Percentiles rank a stretch among this genome's conserved stretches.
phyloP scores from a whole-genome alignment of 306 rosid species.

The Begonia masoniana region DNA sequence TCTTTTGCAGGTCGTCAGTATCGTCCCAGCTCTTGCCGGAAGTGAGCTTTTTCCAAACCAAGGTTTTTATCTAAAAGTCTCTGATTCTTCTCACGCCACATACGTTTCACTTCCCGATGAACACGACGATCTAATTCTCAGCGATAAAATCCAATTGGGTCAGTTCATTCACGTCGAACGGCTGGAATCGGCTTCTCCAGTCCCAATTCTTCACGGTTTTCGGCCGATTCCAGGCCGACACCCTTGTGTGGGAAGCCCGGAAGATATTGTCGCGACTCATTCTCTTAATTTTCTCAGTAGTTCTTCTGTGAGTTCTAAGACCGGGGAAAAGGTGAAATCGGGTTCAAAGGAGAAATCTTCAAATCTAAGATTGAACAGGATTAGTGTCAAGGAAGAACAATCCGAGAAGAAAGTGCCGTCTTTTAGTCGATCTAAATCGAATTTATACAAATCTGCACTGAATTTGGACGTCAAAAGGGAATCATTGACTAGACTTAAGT shows the following conservation, averaged over 20 bases:
- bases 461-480: constrained; percentile 56
- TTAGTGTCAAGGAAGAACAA: constrained; percentile 37
- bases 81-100: constrained; percentile 95
- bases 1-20: constrained; percentile 84
- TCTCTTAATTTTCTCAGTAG: constrained; percentile 58
- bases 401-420: constrained; percentile 33
- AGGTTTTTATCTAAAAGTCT: constrained; percentile 92
- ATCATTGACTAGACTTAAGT: constrained; percentile 46
- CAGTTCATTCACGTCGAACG: constrained; percentile 89
- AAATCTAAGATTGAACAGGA: constrained; percentile 17
- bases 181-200: constrained; percentile 79
- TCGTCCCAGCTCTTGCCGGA: constrained; percentile 91
- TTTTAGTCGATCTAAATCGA: constrained; percentile 40
- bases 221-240: constrained; percentile 92
- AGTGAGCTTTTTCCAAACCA: constrained; percentile 75
- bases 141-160: constrained; percentile 93
- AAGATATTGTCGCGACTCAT: constrained; percentile 80
- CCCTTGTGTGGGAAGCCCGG: constrained; percentile 86
- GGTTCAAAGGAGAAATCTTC: constrained; percentile 28
- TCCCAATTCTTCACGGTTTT: constrained; percentile 84
- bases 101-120: constrained; percentile 89
- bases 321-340: constrained; percentile 28
- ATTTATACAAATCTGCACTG: constrained; percentile 24
- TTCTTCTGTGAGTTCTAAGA: constrained; percentile 24
- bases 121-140: constrained; percentile 88